Evolutionary conservation across 1,139 yeast species (phyloP), one percentile per base, ranked within the genome.

Genomic region (Oligophagozyma castellii): DNA sequence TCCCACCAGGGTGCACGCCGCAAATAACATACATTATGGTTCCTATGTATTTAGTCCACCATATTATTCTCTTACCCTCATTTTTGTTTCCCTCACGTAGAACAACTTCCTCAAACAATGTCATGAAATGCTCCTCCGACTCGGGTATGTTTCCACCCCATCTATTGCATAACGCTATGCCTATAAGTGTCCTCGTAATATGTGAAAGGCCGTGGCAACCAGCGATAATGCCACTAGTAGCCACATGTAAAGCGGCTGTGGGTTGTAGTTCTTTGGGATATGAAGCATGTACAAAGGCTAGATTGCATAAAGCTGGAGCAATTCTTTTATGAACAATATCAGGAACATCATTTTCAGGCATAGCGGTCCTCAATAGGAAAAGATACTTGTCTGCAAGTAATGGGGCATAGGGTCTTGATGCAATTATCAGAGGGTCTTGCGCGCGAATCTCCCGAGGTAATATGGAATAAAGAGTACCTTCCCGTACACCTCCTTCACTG

Each of bases 111-210:
- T 63, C 67, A 30, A 71, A 46, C 12, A 53, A 47, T 14, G 58
- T 56, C 38, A 65, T 63, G 37, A 60, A 59, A 15, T 39, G 47
- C 29, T 59, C 63, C 36, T 67, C 71, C 25, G 55, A 49, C 26
- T 64, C 67, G 7, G 79, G 75, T n/a, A 73, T 55, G 39, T 73
- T 79, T 2, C 76, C 79, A 19, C 83, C 83, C 83, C 83, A 75
- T 39, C 84, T 58, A 41, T 73, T 77, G 51, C 80, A 70, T 15
- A 74, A 54, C 2, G 80, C 78, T 22, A 75, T 61, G 0, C 83
- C 83, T 8, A 74, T 61, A 28, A 75, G 52, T 0, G 79, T 79
- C 30, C 81, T 56, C 2, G 70, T 68, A 39, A 71, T 64, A 45
- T 75, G 83, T 1, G 78, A 67, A 24, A 75, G 52, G 3, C 83